Conservation (phyloP, 345 rosid species). For the Erodium maritimum region DNA sequence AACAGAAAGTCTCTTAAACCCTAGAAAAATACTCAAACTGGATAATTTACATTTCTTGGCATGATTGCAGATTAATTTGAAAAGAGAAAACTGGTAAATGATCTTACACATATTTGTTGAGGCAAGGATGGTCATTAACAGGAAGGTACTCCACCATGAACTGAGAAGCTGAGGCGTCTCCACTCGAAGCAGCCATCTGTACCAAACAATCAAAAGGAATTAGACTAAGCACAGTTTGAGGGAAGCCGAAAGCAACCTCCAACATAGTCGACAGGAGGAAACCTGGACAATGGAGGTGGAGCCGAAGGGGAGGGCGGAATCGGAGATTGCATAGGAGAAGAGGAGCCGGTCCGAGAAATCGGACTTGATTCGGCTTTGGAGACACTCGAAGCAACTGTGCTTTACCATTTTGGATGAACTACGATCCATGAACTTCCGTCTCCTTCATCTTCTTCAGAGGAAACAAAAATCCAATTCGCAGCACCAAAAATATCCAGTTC, state of each 20-base stretch:
- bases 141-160: slow-evolving; percentile 48
- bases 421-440: not conserved
- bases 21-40: not conserved
- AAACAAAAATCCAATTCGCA: too few relatives aligned
- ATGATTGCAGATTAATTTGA: not conserved
- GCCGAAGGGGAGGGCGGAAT: slow-evolving; percentile 58
- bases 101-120: slow-evolving; percentile 47
- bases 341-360: slow-evolving; percentile 54
- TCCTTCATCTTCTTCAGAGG: not conserved
- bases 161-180: slow-evolving; percentile 35
- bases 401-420: not conserved
- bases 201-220: slow-evolving; percentile 10
- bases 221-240: not conserved
- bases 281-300: slow-evolving; percentile 77
- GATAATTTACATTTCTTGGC: not conserved
- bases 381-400: slow-evolving; percentile 50
- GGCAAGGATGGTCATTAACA: slow-evolving; percentile 30
- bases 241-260: not conserved
- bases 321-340: slow-evolving; percentile 57
- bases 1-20: not conserved
- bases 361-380: slow-evolving; percentile 46
- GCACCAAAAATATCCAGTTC: too few relatives aligned
- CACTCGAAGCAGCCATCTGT: slow-evolving; percentile 35
- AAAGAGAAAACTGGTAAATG: slow-evolving; percentile 1
- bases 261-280: not conserved